Conservation (phyloP, 345 rosid genomes). For the Physaria fendleri region DNA sequence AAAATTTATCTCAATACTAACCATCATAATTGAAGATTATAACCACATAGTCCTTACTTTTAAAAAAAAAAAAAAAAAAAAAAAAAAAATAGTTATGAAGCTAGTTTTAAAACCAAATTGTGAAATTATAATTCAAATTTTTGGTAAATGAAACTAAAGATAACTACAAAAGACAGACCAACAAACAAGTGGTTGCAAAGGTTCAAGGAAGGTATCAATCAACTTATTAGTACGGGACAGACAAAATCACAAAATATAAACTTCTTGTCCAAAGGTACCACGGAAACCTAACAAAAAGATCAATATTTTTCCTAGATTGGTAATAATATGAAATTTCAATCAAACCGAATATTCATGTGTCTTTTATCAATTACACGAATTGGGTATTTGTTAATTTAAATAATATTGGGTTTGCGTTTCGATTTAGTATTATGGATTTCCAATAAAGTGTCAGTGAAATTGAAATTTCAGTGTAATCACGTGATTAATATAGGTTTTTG, state of each 20-base stretch:
- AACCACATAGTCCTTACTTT: too few relatives aligned
- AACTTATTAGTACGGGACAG: constrained; percentile 16
- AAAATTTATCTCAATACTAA: too few relatives aligned
- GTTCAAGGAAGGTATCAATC: constrained; percentile 23
- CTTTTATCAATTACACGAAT: constrained; percentile 10
- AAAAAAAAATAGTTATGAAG: too few relatives aligned
- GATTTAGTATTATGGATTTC: constrained; percentile 3
- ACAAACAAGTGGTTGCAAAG: constrained; percentile 19
- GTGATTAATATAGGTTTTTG: constrained; percentile 7
- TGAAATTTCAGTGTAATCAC: neutral
- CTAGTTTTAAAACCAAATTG: neutral
- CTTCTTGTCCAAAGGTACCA: constrained; percentile 26
- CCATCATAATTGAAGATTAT: too few relatives aligned
- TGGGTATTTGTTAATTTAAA: constrained; percentile 11
- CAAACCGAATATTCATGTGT: neutral
- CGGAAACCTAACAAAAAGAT: constrained; percentile 14
- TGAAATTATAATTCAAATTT: neutral
- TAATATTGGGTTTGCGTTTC: constrained; percentile 24
- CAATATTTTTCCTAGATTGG: neutral
- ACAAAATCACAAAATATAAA: constrained; percentile 19
- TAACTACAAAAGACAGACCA: neutral
- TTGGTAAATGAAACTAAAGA: neutral
- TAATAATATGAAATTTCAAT: constrained; percentile 2
- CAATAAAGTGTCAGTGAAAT: neutral
- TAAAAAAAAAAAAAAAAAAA: too few relatives aligned